Evolutionary conservation across 495 filamentous ascomycete genomes (phyloP).

Genomic region (Parathielavia appendiculata): DNA sequence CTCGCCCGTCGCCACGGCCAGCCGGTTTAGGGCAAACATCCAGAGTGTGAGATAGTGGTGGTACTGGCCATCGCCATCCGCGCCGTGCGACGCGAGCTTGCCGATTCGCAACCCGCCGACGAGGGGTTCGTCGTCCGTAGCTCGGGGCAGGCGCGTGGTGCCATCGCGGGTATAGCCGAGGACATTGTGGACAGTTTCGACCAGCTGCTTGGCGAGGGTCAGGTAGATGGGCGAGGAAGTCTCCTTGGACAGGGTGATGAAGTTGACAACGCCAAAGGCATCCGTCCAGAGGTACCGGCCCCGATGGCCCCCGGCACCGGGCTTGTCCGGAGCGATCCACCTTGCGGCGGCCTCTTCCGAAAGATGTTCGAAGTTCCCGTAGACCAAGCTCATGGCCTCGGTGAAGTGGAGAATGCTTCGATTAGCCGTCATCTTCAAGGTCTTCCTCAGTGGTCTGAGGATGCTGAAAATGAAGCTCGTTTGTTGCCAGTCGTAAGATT

Average conservation of each 20-base stretch:
- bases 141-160: constrained; percentile 44
- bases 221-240: constrained; percentile 44
- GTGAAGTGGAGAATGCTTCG: constrained; percentile 29
- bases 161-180: constrained; percentile 54
- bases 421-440: constrained; percentile 15
- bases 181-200: constrained; percentile 51
- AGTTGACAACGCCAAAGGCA: constrained; percentile 63
- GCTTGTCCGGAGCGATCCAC: constrained; percentile 34
- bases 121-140: constrained; percentile 51
- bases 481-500: neutral
- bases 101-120: constrained; percentile 61
- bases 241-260: constrained; percentile 55
- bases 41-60: constrained; percentile 65
- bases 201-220: constrained; percentile 47
- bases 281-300: constrained; percentile 67
- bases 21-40: constrained; percentile 65
- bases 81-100: constrained; percentile 48
- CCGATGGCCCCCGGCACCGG: constrained; percentile 54
- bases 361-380: constrained; percentile 37
- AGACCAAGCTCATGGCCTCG: constrained; percentile 39
- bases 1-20: constrained; percentile 49
- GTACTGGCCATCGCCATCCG: constrained; percentile 61
- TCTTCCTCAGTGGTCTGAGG: neutral
- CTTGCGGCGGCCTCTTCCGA: constrained; percentile 18
- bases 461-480: neutral